Base-by-base conservation (phyloP, 1,284 basidiomycete genomes). In the Binderoboletus segoi region DNA sequence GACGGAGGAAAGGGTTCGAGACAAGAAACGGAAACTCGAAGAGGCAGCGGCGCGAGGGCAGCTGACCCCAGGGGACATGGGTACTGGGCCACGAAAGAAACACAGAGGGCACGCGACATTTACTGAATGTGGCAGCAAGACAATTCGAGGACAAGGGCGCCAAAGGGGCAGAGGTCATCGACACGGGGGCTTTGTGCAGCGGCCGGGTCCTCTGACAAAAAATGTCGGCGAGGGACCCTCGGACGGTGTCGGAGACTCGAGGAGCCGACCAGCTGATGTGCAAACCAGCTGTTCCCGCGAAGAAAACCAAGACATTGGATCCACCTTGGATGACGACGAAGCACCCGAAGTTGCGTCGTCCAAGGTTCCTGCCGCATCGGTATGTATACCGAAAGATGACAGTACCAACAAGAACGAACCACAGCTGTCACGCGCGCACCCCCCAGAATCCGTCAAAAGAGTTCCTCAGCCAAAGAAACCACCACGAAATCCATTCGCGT, bases 31-130 rank as follows among this genome's bases (percentile, higher is more conserved):
- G 67, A 92, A 83, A 70, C 74, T 79, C 33, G 82, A 87, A 55
- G 91, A 94, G 59, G 93, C 93, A 6, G 75, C 85, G 35, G 86
- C 86, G 20, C 82, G 91, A 44, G 94, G 94, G 1, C 88, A 94
- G 68, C 74, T 94, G 32, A 75, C 81, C 38, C 79, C 78, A 1
- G 76, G 77, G 48, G 81, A 83, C 38, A 65, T 75, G 16, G 70
- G 76, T 8, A 65, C 77, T 43, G 68, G 73, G 1, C 67, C 65
- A 56, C 76, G 76, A 63, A 74, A 77, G 61, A 74, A 63, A 51
- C 61, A 65, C 28, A 69, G 59, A 38, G 71, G 71, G n/a, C 62
- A 62, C n/a, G 11, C 43, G 24, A 45, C 63, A 3, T 37, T 32
- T 32, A 8, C 20, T 5, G 59, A 56, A 33, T 47, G 49, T 18